Evolutionary conservation across 345 rosid genomes (phyloP), one percentile per base, ranked within the genome.

Genomic region (Eutrema heterophyllum): DNA sequence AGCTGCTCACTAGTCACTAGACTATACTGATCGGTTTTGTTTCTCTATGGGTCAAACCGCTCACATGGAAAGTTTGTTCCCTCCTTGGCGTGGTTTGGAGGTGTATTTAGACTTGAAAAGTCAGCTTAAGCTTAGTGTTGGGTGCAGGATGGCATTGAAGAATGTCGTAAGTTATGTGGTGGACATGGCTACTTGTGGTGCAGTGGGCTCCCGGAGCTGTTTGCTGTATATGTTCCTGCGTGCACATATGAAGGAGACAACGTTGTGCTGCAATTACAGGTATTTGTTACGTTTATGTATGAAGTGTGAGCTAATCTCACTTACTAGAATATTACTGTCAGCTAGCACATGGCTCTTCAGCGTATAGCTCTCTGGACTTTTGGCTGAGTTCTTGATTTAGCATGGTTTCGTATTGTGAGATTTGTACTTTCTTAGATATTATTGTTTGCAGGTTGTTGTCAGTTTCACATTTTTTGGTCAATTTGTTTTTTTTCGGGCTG

Each of bases 191-290:
- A 96, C 84, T 85, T 96, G 60, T 82, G 83, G 73, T 79, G 90
- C 86, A 92, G 99, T 67, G 99, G 99, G 68, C 98, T 96, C 70
- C 98, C 98, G 9, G 97, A 96, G 82, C 83, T 96, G 56, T 89
- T 96, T 84, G 98, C 99, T 16, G 96, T 90, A 49, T 96, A 90
- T 85, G 86, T 89, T 57, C 98, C 98, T 68, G 89, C 97, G 35
- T 96, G 99, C 68, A 96, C 99, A 3, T 96, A 90, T 27, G 99
- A 96, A 81, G 99, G 99, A 78, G 99, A 96, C 93, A 96, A 96
- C 39, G 54, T 85, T 65, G 99, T 96, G 78, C 84, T 92, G 41
- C 97, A 87, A 35, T 73, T 92, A 70, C 99, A 96, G 97, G 98
- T 90, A 75, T 50, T 30, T 69, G 15, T 21, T 74, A 5, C 39